Conservation (phyloP, 2,329 filamentous ascomycete species). For the Beauveria rudraprayagi region DNA sequence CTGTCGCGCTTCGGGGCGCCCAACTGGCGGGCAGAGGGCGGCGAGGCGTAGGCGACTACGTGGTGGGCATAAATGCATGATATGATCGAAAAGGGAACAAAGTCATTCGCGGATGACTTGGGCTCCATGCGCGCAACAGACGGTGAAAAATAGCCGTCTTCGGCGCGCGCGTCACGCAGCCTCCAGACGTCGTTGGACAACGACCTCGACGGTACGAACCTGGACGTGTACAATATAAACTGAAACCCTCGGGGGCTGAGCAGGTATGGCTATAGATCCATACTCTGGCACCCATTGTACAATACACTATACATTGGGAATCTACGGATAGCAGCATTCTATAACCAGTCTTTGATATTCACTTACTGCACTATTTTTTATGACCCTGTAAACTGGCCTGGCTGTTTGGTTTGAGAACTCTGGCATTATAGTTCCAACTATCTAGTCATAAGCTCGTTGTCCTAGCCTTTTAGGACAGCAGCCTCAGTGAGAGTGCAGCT, state of each 20-base stretch:
- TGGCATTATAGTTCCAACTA: neutral
- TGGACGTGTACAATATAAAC: neutral
- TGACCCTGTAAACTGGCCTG: neutral
- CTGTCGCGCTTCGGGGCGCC: slow-evolving; percentile 41
- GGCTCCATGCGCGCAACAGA: neutral
- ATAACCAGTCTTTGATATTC: neutral
- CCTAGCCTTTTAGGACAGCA: neutral
- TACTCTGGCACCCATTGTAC: neutral
- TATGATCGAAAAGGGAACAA: neutral
- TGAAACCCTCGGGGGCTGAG: neutral
- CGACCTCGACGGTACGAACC: neutral
- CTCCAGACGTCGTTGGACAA: neutral
- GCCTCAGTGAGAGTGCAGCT: neutral
- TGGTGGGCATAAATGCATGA: neutral
- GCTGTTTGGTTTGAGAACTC: neutral
- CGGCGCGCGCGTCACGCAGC: neutral
- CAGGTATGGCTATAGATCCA: neutral
- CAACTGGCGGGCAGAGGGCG: slow-evolving; percentile 36
- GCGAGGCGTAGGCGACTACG: slow-evolving; percentile 20
- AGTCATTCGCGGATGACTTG: too few species aligned
- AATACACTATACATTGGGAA: neutral
- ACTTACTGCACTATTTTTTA: neutral
- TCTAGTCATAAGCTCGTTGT: neutral
- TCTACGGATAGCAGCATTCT: neutral
- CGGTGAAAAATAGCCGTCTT: too few species aligned